These are phyloP conservation scores for Komagataella pseudopastoris DNA, from an alignment of 805 yeast species.

Conservation along the genomic window DNA sequence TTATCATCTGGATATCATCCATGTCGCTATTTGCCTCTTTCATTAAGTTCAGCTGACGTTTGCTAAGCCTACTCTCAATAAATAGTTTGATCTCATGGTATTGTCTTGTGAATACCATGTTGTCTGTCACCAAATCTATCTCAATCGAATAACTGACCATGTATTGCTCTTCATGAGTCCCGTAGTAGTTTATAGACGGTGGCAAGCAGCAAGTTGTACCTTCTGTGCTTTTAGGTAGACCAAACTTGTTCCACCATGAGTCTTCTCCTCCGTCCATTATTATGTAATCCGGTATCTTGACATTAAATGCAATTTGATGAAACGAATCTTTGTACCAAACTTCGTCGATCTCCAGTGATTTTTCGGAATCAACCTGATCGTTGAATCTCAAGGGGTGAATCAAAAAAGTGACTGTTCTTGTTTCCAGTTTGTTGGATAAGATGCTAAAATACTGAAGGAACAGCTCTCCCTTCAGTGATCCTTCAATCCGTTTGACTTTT, in stretches of 20 bases:
- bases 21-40: neutral
- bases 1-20: neutral
- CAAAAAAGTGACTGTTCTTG: neutral
- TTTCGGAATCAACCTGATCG: neutral
- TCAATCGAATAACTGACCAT: neutral
- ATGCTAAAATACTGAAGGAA: neutral
- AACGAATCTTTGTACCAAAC: neutral
- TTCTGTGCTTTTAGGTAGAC: neutral
- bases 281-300: neutral
- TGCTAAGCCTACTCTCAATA: neutral
- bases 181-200: neutral
- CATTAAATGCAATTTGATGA: neutral
- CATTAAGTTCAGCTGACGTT: neutral
- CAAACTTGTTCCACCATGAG: neutral
- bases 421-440: neutral
- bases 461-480: neutral
- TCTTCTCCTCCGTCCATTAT: neutral
- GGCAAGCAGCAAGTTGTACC: neutral
- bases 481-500: neutral
- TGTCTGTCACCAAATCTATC: neutral
- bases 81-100: neutral
- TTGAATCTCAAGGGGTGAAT: neutral
- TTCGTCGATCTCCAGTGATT: neutral
- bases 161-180: neutral
- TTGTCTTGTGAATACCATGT: neutral